These are phyloP conservation scores for Fusarium sp. DNA, from an alignment of 2,329 filamentous ascomycete genomes.

Conservation along the genomic window DNA sequence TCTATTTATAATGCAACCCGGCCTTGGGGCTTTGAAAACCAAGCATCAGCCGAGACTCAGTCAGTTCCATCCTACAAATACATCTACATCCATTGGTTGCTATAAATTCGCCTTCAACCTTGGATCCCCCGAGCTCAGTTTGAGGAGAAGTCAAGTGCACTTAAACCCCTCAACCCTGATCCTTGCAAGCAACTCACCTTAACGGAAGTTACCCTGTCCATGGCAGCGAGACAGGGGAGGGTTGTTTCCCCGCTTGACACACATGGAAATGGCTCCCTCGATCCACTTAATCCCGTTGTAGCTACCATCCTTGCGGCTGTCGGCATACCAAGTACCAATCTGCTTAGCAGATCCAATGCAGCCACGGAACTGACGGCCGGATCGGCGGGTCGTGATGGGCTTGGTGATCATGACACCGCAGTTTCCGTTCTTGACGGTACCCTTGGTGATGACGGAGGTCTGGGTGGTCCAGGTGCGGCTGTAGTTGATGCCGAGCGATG, in stretches of 20 bases:
- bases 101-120: neutral
- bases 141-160: neutral
- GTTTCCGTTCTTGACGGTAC: slow-evolving; percentile 12
- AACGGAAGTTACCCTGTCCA: slow-evolving; percentile 8
- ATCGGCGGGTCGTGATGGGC: slow-evolving; percentile 18
- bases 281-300: slow-evolving; percentile 19
- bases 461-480: slow-evolving; percentile 19
- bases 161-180: neutral
- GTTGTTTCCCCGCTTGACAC: slow-evolving; percentile 10
- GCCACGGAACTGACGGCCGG: slow-evolving; percentile 18
- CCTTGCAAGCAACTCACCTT: neutral
- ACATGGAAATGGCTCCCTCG: slow-evolving; percentile 21
- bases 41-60: neutral
- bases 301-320: slow-evolving; percentile 11
- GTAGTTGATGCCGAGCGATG: slow-evolving; percentile 13
- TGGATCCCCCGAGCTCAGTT: neutral
- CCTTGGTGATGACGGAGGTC: slow-evolving; percentile 14
- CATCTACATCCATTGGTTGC: neutral
- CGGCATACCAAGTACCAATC: slow-evolving; percentile 17
- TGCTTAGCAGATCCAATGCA: slow-evolving; percentile 15
- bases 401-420: slow-evolving; percentile 25
- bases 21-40: neutral
- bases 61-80: neutral
- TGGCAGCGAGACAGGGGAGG: slow-evolving; percentile 15
- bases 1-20: neutral